These are phyloP conservation scores for Hypoxylon sp. DNA, from an alignment of 2,329 filamentous ascomycete species.

Conservation along the genomic window DNA sequence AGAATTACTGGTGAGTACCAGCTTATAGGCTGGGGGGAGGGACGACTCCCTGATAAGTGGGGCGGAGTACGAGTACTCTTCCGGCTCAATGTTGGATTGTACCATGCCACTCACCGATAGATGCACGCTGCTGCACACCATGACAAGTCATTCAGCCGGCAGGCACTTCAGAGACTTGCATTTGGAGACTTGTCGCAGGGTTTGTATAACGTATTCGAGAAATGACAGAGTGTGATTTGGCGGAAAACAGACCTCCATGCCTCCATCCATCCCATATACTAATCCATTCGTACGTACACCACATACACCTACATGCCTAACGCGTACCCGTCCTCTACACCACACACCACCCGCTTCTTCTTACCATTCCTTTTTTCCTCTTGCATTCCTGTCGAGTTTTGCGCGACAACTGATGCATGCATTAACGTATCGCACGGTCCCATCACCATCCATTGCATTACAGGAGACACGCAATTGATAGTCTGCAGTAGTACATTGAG, in stretches of 20 bases:
- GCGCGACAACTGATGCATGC: constrained; percentile 4
- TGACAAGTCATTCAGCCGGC: constrained; percentile 33
- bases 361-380: constrained; percentile 7
- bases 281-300: constrained; percentile 1
- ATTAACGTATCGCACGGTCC: not conserved
- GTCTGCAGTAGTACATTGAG: constrained; percentile 4
- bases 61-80: too few relatives aligned
- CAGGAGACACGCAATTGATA: not conserved
- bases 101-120: constrained; percentile 38
- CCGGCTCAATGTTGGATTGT: constrained; percentile 35
- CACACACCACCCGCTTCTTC: not conserved
- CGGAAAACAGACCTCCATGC: not conserved
- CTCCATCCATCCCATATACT: constrained; percentile 10
- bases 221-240: constrained; percentile 40
- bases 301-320: not conserved
- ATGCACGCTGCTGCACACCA: constrained; percentile 40
- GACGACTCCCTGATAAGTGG: too few relatives aligned
- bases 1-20: too few relatives aligned
- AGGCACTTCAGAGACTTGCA: constrained; percentile 27
- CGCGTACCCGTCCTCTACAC: not conserved
- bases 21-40: too few relatives aligned
- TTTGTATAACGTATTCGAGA: constrained; percentile 34
- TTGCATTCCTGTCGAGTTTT: not conserved
- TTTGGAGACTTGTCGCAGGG: constrained; percentile 17
- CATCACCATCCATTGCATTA: not conserved